Percentiles rank a stretch among this genome's conserved stretches.
Conservation (phyloP, 306 rosid genomes). For the Trifolium subterraneum region DNA sequence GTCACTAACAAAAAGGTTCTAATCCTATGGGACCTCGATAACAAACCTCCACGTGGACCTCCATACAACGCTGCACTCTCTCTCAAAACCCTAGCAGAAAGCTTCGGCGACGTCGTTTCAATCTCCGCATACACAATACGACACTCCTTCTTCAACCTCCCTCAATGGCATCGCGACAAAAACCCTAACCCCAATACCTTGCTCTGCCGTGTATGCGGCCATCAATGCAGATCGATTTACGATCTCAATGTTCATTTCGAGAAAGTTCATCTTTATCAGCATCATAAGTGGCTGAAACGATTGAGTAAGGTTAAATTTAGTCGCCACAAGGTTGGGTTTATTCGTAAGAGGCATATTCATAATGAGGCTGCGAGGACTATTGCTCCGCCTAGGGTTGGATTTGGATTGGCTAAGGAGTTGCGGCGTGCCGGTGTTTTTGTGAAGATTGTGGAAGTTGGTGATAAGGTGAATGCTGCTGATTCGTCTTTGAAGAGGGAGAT, state of each 20-base stretch:
- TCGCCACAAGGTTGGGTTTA: slow-evolving; percentile 62
- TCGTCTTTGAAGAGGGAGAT: slow-evolving; percentile 88
- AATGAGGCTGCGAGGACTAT: slow-evolving; percentile 68
- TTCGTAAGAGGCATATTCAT: slow-evolving; percentile 64
- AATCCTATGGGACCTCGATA: slow-evolving; percentile 92
- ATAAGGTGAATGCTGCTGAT: slow-evolving; percentile 90
- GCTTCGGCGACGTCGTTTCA: slow-evolving; percentile 70
- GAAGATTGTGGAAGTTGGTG: slow-evolving; percentile 65
- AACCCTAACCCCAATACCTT: slow-evolving; percentile 62
- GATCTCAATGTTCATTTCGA: slow-evolving; percentile 77
- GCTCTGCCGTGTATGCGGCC: slow-evolving; percentile 74
- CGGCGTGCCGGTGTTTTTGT: slow-evolving; percentile 88
- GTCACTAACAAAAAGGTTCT: slow-evolving; percentile 74
- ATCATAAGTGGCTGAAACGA: slow-evolving; percentile 68
- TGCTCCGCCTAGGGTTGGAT: slow-evolving; percentile 68
- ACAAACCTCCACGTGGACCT: slow-evolving; percentile 89
- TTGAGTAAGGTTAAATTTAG: slow-evolving; percentile 64
- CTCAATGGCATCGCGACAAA: slow-evolving; percentile 68
- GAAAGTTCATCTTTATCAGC: slow-evolving; percentile 75
- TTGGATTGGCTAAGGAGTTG: slow-evolving; percentile 77
- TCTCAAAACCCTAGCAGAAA: slow-evolving; percentile 57
- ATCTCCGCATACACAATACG: slow-evolving; percentile 88
- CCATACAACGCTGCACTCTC: slow-evolving; percentile 84
- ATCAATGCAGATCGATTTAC: slow-evolving; percentile 61
- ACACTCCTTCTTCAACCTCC: slow-evolving; percentile 77